These are phyloP conservation scores for Kurtzmaniella fragi DNA, from an alignment of 805 yeast genomes.

Conservation along the genomic window DNA sequence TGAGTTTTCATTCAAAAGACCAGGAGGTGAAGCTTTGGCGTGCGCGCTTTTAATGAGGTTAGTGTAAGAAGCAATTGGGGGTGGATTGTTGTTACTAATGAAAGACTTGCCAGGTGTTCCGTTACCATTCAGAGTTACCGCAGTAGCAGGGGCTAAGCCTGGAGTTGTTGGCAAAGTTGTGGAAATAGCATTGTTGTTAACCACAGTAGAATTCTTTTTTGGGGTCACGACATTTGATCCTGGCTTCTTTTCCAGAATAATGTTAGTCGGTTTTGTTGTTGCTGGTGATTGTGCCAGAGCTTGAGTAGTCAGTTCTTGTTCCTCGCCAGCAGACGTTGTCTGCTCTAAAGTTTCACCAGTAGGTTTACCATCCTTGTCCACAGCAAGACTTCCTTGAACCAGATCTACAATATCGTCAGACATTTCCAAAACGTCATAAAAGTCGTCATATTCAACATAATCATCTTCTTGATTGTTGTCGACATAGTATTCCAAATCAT, in stretches of 20 bases:
- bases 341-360: conserved; percentile 22
- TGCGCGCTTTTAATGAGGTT: conserved; percentile 3
- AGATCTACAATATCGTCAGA: conserved; percentile 38
- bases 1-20: not conserved
- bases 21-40: too few relatives aligned
- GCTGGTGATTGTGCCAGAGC: too few relatives aligned
- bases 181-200: too few relatives aligned
- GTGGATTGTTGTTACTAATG: not conserved
- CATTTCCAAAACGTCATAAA: conserved; percentile 81
- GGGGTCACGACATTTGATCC: too few relatives aligned
- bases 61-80: conserved; percentile 3
- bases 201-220: too few relatives aligned
- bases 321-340: conserved; percentile 12
- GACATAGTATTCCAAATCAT: conserved; percentile 88
- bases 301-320: conserved; percentile 6
- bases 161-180: too few relatives aligned
- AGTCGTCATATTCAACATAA: conserved; percentile 88
- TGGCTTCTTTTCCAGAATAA: conserved; percentile 6
- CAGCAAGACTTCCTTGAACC: conserved; percentile 15
- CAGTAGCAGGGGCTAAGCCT: conserved; percentile 8
- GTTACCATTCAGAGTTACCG: too few relatives aligned
- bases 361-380: conserved; percentile 16
- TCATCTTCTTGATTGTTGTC: conserved; percentile 92
- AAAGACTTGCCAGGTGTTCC: conserved; percentile 5
- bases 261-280: conserved; percentile 4